A percentile compares a stretch with the other conserved stretches of the same genome.
phyloP scores from a whole-genome alignment of 139 green algal genomes.

The Chlamydomonas incerta region DNA sequence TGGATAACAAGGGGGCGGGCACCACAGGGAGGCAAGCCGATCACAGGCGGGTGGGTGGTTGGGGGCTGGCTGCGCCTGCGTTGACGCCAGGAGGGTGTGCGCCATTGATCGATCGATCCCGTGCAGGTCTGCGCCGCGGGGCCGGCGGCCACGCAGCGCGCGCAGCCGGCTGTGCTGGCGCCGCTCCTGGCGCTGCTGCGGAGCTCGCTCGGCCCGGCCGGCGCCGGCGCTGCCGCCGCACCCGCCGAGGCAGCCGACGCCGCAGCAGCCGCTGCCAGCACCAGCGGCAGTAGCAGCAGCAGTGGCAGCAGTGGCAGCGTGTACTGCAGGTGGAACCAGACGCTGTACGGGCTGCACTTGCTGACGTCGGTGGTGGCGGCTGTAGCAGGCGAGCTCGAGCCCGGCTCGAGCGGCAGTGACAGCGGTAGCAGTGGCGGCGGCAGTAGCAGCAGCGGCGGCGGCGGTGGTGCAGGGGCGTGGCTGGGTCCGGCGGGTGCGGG shows the following conservation, averaged over 20 bases:
- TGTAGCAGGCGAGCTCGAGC: conserved; percentile 11
- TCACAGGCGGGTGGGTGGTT: too few species aligned
- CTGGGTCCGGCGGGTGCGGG: background rate
- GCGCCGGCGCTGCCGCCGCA: background rate
- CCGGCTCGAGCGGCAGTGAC: too few species aligned
- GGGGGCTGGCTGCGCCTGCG: too few species aligned
- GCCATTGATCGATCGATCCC: background rate
- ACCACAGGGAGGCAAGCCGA: too few species aligned
- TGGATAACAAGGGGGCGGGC: too few species aligned
- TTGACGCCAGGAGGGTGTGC: too few species aligned
- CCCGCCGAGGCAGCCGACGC: background rate
- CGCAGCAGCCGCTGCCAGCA: background rate
- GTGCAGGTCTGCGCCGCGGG: conserved; percentile 31
- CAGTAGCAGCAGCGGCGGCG: background rate
- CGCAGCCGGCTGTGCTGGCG: background rate
- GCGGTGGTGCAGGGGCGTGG: background rate
- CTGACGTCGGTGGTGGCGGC: conserved; percentile 22
- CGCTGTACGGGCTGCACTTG: conserved; percentile 9
- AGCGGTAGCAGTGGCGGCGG: background rate
- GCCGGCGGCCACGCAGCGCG: background rate
- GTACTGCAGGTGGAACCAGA: conserved; percentile 1
- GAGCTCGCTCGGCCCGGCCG: background rate
- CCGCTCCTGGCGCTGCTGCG: background rate
- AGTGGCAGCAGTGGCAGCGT: background rate
- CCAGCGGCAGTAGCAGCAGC: background rate